Conservation (phyloP, 2,329 filamentous ascomycete species). For the Alternaria sp. region DNA sequence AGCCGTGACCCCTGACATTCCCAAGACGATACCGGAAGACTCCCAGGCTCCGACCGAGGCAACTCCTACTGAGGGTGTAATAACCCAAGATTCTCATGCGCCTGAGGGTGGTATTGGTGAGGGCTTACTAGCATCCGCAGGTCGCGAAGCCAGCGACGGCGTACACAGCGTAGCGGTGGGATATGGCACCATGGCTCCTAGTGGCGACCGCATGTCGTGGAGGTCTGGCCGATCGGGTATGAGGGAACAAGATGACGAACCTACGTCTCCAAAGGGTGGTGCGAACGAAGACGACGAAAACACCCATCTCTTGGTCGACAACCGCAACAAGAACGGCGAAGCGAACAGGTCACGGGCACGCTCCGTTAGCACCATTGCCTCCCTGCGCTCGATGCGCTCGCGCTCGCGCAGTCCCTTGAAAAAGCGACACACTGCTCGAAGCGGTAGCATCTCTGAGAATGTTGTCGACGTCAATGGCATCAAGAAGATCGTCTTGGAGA, state of each 20-base stretch:
- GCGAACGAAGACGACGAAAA: conserved; percentile 19
- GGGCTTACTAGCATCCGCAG: conserved; percentile 60
- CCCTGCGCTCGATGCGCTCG: conserved; percentile 35
- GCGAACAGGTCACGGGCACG: conserved; percentile 12
- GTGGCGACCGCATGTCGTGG: conserved; percentile 37
- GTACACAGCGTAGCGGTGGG: conserved; percentile 63
- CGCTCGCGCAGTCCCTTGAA: conserved; percentile 33
- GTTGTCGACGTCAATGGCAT: conserved; percentile 76
- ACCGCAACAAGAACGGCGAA: conserved; percentile 12
- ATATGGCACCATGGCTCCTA: conserved; percentile 51
- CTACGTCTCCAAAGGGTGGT: conserved; percentile 32
- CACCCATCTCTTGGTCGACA: conserved; percentile 25
- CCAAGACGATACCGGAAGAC: conserved; percentile 49
- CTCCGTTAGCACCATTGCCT: conserved; percentile 44
- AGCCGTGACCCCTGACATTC: conserved; percentile 65
- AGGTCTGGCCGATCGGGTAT: conserved; percentile 27
- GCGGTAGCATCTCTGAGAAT: conserved; percentile 80
- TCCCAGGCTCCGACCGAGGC: conserved; percentile 33
- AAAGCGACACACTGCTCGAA: conserved; percentile 63
- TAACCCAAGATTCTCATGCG: conserved; percentile 41
- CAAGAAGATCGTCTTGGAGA: conserved; percentile 76
- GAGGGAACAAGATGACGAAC: conserved; percentile 23
- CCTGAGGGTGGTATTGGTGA: conserved; percentile 61
- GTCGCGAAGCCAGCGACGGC: conserved; percentile 67
- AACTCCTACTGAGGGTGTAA: conserved; percentile 1